Percentiles rank a stretch among this genome's conserved stretches.
phyloP scores from a whole-genome alignment of 495 filamentous ascomycete species.

The Halenospora varia region DNA sequence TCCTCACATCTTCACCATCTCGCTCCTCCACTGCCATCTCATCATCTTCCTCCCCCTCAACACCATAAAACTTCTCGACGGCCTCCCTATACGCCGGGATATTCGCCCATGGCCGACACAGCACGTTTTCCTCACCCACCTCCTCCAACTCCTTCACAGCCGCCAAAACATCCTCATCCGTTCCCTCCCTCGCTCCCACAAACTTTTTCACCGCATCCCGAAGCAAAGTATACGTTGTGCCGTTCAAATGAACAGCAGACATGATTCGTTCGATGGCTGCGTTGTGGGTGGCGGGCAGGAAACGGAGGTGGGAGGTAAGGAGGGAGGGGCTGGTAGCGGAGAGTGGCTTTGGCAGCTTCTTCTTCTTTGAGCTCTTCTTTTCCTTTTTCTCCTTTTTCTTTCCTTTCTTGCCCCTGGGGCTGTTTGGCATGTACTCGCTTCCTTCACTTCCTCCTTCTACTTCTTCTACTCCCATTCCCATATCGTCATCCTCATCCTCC shows the following conservation, averaged over 20 bases:
- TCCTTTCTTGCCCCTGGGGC: no score
- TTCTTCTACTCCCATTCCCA: no score
- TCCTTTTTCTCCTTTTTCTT: neutral
- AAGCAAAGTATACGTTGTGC: neutral
- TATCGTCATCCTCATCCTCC: no score
- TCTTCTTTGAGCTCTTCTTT: no score
- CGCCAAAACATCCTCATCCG: neutral
- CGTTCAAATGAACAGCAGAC: neutral
- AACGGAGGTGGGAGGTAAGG: neutral
- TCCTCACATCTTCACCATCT: neutral
- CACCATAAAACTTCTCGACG: neutral
- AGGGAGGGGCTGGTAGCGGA: no score
- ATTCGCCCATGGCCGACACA: neutral
- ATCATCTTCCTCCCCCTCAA: neutral
- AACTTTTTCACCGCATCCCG: neutral
- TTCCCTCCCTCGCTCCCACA: neutral
- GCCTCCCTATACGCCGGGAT: neutral
- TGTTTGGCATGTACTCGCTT: no score
- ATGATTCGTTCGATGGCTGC: neutral
- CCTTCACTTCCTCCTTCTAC: no score
- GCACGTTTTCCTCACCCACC: slow-evolving; percentile 1
- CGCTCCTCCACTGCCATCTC: neutral
- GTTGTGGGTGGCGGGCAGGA: neutral
- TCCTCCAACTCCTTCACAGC: neutral
- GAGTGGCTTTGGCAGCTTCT: no score